Evolutionary conservation across 2,329 filamentous ascomycete genomes (phyloP).

Genomic region (Fusarium sp.): DNA sequence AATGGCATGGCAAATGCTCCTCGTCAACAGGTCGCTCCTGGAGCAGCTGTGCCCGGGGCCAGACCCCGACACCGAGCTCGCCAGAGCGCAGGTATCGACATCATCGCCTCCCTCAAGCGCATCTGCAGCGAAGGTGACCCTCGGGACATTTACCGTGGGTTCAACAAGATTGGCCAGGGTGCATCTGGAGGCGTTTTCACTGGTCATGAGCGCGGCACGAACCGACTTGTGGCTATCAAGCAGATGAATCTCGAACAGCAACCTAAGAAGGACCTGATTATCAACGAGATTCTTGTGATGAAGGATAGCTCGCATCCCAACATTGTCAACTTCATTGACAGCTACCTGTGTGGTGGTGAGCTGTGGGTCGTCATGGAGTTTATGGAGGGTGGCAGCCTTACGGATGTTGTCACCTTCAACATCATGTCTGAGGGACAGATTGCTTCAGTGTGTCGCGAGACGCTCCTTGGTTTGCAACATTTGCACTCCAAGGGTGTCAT

Average conservation of each 20-base stretch:
- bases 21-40: slow-evolving; percentile 52
- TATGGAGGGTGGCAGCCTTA: slow-evolving; percentile 98
- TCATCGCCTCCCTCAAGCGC: slow-evolving; percentile 82
- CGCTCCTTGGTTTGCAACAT: slow-evolving; percentile 90
- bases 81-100: slow-evolving; percentile 83
- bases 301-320: slow-evolving; percentile 98
- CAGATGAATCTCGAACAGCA: slow-evolving; percentile 99
- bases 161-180: slow-evolving; percentile 97
- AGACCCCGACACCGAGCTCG: slow-evolving; percentile 81
- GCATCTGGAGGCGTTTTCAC: slow-evolving; percentile 96
- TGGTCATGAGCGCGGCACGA: slow-evolving; percentile 84
- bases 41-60: slow-evolving; percentile 59
- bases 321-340: slow-evolving; percentile 99
- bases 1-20: slow-evolving; percentile 51
- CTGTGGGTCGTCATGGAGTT: slow-evolving; percentile 99
- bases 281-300: slow-evolving; percentile 99
- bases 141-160: slow-evolving; percentile 83
- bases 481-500: slow-evolving; percentile 98
- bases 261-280: slow-evolving; percentile 98
- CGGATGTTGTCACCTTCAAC: slow-evolving; percentile 98
- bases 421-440: slow-evolving; percentile 99
- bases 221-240: slow-evolving; percentile 95
- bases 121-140: slow-evolving; percentile 94
- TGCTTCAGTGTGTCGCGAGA: slow-evolving; percentile 93
- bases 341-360: slow-evolving; percentile 88